These are phyloP conservation scores for Chloris gayana DNA, from an alignment of 176 grass and related monocot genomes.

Conservation along the genomic window DNA sequence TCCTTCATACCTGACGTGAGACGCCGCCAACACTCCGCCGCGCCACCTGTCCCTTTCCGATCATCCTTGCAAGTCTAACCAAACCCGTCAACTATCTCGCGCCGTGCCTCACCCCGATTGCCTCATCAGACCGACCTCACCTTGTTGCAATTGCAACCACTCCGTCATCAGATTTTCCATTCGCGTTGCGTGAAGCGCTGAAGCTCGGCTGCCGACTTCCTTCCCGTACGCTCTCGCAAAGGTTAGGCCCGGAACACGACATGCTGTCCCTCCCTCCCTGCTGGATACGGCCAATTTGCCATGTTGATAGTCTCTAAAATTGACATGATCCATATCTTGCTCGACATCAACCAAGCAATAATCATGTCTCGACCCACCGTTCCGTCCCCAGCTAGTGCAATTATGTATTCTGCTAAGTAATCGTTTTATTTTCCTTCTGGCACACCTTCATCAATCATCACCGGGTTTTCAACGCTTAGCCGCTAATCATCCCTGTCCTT, in stretches of 20 bases:
- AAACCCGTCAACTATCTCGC: neutral
- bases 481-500: neutral
- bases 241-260: neutral
- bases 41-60: neutral
- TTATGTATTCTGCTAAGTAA: neutral
- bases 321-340: no score
- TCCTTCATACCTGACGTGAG: neutral
- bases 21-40: neutral
- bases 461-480: neutral
- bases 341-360: neutral
- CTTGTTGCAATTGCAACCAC: neutral
- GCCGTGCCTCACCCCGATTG: no score
- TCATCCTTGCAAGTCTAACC: neutral
- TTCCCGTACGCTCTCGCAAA: neutral
- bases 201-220: neutral
- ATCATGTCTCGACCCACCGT: no score
- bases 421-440: neutral
- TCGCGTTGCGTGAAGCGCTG: neutral
- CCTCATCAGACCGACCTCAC: no score
- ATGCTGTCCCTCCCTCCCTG: no score
- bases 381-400: neutral
- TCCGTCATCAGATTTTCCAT: neutral
- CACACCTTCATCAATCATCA: neutral
- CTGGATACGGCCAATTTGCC: no score
- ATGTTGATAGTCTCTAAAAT: no score